Conservation (phyloP, 2,329 filamentous ascomycete genomes). For the Cladobotryum protrusum region DNA sequence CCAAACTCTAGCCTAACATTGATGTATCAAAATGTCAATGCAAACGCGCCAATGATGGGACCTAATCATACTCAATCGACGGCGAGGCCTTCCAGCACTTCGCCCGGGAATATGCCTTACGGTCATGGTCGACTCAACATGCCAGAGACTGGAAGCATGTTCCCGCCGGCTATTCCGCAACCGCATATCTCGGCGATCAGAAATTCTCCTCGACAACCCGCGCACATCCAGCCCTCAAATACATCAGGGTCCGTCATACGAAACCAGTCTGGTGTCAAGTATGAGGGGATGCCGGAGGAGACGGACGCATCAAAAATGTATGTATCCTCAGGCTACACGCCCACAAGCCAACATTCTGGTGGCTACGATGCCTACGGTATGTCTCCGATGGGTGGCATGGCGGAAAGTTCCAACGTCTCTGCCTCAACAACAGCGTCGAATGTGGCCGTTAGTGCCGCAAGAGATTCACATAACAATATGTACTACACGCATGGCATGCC, state of each 20-base stretch:
- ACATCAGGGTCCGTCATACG: slow-evolving; percentile 17
- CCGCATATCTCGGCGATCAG: slow-evolving; percentile 42
- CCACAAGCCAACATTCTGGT: slow-evolving; percentile 36
- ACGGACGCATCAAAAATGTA: slow-evolving; percentile 31
- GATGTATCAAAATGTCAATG: slow-evolving; percentile 57
- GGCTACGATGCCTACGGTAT: slow-evolving; percentile 37
- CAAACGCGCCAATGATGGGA: not conserved
- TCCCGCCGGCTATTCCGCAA: slow-evolving; percentile 44
- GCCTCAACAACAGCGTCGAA: slow-evolving; percentile 10
- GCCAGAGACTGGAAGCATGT: slow-evolving; percentile 43
- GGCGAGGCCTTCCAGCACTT: slow-evolving; percentile 36
- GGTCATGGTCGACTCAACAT: slow-evolving; percentile 53
- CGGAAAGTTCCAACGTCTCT: slow-evolving; percentile 22
- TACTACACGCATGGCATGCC: slow-evolving; percentile 25
- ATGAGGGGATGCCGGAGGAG: slow-evolving; percentile 23
- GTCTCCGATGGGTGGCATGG: slow-evolving; percentile 38
- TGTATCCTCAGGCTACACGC: slow-evolving; percentile 30
- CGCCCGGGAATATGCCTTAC: slow-evolving; percentile 54
- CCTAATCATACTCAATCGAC: not conserved
- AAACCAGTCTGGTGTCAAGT: slow-evolving; percentile 21
- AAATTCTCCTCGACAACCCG: slow-evolving; percentile 32
- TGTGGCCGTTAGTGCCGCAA: slow-evolving; percentile 6
- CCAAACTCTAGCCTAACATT: slow-evolving; percentile 77
- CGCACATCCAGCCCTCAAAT: slow-evolving; percentile 18
- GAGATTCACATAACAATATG: slow-evolving; percentile 12